Conservation (phyloP, 2,329 filamentous ascomycete genomes). For the Aspergillus calidoustus region DNA sequence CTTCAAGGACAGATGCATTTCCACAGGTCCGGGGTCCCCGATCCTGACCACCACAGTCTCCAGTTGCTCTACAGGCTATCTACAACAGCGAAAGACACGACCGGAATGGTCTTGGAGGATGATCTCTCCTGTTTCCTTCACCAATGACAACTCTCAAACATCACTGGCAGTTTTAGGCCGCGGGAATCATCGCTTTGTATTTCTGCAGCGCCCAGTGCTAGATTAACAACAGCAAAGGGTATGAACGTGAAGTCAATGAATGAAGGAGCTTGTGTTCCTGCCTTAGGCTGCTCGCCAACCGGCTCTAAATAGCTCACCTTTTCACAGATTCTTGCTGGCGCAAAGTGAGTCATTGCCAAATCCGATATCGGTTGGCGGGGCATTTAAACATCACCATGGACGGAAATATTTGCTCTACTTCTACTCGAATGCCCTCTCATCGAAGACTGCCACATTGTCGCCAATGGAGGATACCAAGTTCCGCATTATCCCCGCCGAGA, state of each 20-base stretch:
- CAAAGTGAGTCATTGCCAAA: background rate
- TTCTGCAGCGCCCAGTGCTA: background rate
- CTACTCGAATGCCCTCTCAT: background rate
- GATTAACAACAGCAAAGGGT: background rate
- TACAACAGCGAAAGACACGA: background rate
- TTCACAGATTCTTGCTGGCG: background rate
- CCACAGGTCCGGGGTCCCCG: too few species aligned
- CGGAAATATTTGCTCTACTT: background rate
- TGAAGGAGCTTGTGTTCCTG: background rate
- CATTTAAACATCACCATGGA: background rate
- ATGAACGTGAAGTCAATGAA: background rate
- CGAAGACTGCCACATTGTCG: background rate
- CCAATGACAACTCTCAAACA: background rate
- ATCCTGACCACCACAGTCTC: too few species aligned
- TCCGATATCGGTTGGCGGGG: background rate
- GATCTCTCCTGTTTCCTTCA: background rate
- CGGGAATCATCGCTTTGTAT: background rate
- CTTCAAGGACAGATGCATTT: too few species aligned
- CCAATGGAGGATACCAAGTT: background rate
- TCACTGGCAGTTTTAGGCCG: background rate
- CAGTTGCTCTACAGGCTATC: too few species aligned
- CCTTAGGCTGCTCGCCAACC: background rate
- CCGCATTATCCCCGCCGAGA: slow-evolving; percentile 43
- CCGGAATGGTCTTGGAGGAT: background rate
- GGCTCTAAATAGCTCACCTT: background rate